A percentile compares a stretch with the other conserved stretches of the same genome.
These are phyloP conservation scores for Echinosophora koreensis DNA, from an alignment of 306 rosid species.

Conservation along the genomic window DNA sequence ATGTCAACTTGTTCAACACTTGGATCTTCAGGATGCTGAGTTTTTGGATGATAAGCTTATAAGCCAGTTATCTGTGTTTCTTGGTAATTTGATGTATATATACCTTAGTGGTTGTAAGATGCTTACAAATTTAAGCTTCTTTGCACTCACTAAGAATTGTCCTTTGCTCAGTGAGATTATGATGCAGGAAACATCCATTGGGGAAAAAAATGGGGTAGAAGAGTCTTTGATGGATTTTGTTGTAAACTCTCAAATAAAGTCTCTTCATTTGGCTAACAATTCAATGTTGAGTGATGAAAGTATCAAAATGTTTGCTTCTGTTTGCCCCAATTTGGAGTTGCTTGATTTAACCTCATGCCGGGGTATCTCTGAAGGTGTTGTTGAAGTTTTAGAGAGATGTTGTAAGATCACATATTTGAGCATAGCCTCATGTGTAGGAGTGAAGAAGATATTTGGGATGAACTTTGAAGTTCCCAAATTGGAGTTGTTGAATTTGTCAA, in stretches of 20 bases:
- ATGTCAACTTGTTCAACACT: slow-evolving; percentile 53
- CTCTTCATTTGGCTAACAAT: slow-evolving; percentile 55
- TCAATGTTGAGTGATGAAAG: slow-evolving; percentile 33
- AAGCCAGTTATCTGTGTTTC: slow-evolving; percentile 50
- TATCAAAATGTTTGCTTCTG: slow-evolving; percentile 46
- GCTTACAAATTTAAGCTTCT: slow-evolving; percentile 55
- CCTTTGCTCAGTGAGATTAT: slow-evolving; percentile 51
- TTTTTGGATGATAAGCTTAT: slow-evolving; percentile 56
- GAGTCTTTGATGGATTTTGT: slow-evolving; percentile 15
- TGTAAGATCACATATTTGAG: slow-evolving; percentile 55
- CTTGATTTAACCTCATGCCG: slow-evolving; percentile 57
- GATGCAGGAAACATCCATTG: slow-evolving; percentile 56
- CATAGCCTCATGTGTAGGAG: slow-evolving; percentile 22
- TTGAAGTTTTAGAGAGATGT: slow-evolving; percentile 58
- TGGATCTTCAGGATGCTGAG: slow-evolving; percentile 52
- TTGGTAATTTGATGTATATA: slow-evolving; percentile 53
- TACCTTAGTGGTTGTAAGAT: slow-evolving; percentile 53
- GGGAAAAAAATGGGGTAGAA: not conserved
- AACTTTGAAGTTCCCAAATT: slow-evolving; percentile 54
- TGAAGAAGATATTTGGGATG: slow-evolving; percentile 38
- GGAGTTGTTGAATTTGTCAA: slow-evolving; percentile 49
- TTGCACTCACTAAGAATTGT: slow-evolving; percentile 58
- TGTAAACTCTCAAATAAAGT: slow-evolving; percentile 51
- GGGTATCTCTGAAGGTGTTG: slow-evolving; percentile 53
- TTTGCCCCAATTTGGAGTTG: slow-evolving; percentile 59